Evolutionary conservation across 306 rosid genomes (phyloP).

Genomic region (Casuarina cunninghamiana): DNA sequence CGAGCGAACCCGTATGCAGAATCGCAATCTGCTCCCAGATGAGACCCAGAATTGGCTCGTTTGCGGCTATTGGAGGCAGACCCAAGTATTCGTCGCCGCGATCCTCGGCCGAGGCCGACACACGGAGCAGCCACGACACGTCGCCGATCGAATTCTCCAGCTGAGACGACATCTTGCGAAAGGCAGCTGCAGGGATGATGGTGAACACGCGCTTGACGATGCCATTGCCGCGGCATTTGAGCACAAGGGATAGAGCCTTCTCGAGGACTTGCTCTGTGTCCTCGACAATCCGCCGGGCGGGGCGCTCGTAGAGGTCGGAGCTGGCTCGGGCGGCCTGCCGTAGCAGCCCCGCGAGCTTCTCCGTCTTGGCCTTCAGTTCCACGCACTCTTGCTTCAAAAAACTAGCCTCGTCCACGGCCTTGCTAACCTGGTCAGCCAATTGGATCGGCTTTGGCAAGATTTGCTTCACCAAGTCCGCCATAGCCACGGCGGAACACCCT

Average conservation of each 20-base stretch:
- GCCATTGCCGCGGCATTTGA: conserved; percentile 68
- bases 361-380: conserved; percentile 75
- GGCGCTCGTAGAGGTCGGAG: conserved; percentile 87
- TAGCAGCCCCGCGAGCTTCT: conserved; percentile 70
- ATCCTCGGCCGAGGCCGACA: conserved; percentile 71
- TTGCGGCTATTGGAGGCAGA: conserved; percentile 83
- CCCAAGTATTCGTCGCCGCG: conserved; percentile 60
- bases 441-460: conserved; percentile 78
- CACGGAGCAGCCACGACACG: conserved; percentile 88
- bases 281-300: conserved; percentile 73
- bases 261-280: conserved; percentile 78
- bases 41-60: conserved; percentile 74
- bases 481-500: conserved; percentile 37
- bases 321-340: conserved; percentile 89
- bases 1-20: conserved; percentile 53
- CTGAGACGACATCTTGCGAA: conserved; percentile 61
- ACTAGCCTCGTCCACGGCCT: conserved; percentile 71
- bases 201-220: conserved; percentile 78
- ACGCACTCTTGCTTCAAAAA: conserved; percentile 64
- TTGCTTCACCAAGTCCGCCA: conserved; percentile 83
- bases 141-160: conserved; percentile 85
- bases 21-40: conserved; percentile 91
- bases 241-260: conserved; percentile 55
- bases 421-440: conserved; percentile 69
- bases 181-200: conserved; percentile 67